These are phyloP conservation scores for Domatiomyces catenatus DNA, from an alignment of 2,329 filamentous ascomycete species.

Conservation along the genomic window DNA sequence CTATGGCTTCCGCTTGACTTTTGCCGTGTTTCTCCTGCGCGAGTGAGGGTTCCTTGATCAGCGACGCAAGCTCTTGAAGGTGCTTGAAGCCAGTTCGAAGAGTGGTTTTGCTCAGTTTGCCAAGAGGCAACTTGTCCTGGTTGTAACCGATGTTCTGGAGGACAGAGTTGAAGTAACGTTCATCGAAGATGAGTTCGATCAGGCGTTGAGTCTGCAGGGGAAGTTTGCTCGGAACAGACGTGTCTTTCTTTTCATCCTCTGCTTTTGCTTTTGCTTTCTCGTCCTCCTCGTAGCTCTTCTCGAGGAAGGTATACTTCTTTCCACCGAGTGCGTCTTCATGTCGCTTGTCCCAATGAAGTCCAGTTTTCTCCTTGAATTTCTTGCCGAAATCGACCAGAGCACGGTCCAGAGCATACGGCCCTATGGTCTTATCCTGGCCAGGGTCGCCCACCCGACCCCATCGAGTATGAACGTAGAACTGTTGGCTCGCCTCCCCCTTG, in stretches of 20 bases:
- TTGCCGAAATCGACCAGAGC: constrained; percentile 36
- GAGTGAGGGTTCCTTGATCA: constrained; percentile 25
- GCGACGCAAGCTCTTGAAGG: constrained; percentile 48
- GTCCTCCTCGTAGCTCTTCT: constrained; percentile 47
- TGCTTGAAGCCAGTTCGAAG: constrained; percentile 60
- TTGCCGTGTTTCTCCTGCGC: constrained; percentile 32
- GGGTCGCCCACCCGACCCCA: constrained; percentile 60
- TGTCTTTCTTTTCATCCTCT: constrained; percentile 22
- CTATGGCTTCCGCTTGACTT: constrained; percentile 30
- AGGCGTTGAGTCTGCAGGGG: constrained; percentile 47
- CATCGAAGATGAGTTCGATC: constrained; percentile 73
- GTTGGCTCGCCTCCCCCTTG: constrained; percentile 1
- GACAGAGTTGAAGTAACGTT: constrained; percentile 49
- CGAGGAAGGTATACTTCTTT: constrained; percentile 65
- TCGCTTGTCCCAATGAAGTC: constrained; percentile 36
- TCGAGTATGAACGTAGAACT: constrained; percentile 34
- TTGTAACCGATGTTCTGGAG: constrained; percentile 31
- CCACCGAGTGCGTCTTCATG: constrained; percentile 34
- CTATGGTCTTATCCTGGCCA: constrained; percentile 32
- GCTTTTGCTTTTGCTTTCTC: constrained; percentile 21
- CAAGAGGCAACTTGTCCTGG: constrained; percentile 58
- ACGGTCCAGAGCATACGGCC: constrained; percentile 22
- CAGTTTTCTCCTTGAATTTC: constrained; percentile 44
- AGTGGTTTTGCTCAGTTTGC: constrained; percentile 67
- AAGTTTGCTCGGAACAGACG: constrained; percentile 43